Conservation (phyloP, 2,329 filamentous ascomycete genomes). For the Cordyceps pruinosa region DNA sequence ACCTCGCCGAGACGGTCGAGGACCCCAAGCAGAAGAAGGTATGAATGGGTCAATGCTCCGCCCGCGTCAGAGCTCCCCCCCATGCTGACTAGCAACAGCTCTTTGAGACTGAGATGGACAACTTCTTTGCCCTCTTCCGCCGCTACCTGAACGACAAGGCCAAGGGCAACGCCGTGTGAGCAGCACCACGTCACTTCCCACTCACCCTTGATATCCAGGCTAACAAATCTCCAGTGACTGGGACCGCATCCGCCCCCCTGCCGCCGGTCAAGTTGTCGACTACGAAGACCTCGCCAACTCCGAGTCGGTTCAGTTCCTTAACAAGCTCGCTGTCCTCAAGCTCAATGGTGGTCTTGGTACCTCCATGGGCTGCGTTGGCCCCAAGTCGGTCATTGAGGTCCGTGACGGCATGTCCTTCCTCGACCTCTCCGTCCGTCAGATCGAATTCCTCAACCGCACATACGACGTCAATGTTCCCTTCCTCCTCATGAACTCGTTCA, state of each 20-base stretch:
- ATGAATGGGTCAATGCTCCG: slow-evolving; percentile 27
- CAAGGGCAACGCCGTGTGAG: slow-evolving; percentile 84
- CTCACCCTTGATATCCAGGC: slow-evolving; percentile 6
- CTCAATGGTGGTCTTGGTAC: slow-evolving; percentile 98
- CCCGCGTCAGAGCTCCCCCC: background rate
- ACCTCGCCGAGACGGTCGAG: slow-evolving; percentile 80
- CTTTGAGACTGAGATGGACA: slow-evolving; percentile 99
- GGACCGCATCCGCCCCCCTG: slow-evolving; percentile 92
- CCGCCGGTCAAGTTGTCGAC: slow-evolving; percentile 87
- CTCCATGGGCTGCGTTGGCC: slow-evolving; percentile 98
- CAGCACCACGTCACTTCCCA: slow-evolving; percentile 15
- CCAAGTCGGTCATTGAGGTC: slow-evolving; percentile 99
- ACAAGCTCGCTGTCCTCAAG: slow-evolving; percentile 97
- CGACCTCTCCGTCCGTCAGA: slow-evolving; percentile 95
- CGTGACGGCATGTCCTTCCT: slow-evolving; percentile 99
- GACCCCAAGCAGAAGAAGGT: slow-evolving; percentile 82
- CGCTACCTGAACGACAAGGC: slow-evolving; percentile 98
- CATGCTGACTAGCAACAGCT: slow-evolving; percentile 44
- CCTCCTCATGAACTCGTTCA: slow-evolving; percentile 99
- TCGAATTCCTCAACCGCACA: slow-evolving; percentile 97
- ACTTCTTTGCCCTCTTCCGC: slow-evolving; percentile 98
- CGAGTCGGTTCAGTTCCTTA: slow-evolving; percentile 88
- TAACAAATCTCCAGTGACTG: slow-evolving; percentile 62
- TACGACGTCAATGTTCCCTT: slow-evolving; percentile 97
- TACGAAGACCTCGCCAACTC: slow-evolving; percentile 86